Evolutionary conservation across 1,284 basidiomycete genomes (phyloP).

Genomic region (Sanghuangporus sanghuang): DNA sequence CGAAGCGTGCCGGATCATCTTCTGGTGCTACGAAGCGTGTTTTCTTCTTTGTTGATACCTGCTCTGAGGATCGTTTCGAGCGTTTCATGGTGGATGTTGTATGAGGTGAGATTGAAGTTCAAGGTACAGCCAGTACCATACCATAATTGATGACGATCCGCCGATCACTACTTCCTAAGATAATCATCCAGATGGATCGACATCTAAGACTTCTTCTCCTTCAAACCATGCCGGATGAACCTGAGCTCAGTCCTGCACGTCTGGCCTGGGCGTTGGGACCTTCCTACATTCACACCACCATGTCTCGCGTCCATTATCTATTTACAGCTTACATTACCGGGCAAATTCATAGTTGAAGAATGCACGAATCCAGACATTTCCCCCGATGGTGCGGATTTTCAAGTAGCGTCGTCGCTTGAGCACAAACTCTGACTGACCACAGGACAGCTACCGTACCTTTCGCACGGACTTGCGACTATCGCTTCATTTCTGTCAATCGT

Average conservation of each 20-base stretch:
- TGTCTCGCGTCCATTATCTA: conserved; percentile 61
- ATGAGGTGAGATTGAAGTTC: background rate
- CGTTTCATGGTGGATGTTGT: conserved; percentile 12
- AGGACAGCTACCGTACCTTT: conserved; percentile 71
- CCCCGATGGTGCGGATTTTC: conserved; percentile 56
- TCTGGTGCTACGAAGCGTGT: conserved; percentile 76
- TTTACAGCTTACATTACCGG: conserved; percentile 61
- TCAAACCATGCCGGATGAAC: background rate
- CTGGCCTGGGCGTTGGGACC: conserved; percentile 61
- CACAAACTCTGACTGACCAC: conserved; percentile 3
- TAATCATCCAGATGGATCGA: background rate
- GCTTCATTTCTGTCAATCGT: conserved; percentile 56
- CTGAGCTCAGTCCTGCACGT: conserved; percentile 43
- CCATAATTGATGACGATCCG: background rate
- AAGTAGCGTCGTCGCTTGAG: background rate
- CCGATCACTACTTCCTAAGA: background rate
- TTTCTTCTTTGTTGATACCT: conserved; percentile 45
- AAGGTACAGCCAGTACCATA: background rate
- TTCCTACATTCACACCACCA: conserved; percentile 60
- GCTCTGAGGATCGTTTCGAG: conserved; percentile 11
- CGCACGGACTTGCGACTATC: conserved; percentile 47
- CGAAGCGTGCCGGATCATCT: conserved; percentile 70
- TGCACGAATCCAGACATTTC: conserved; percentile 68
- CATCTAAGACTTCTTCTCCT: too few relatives aligned
- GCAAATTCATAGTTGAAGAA: conserved; percentile 53